A percentile compares a stretch with the other conserved stretches of the same genome.
These are phyloP conservation scores for Glycyrrhiza uralensis DNA, from an alignment of 306 rosid genomes.

Conservation along the genomic window DNA sequence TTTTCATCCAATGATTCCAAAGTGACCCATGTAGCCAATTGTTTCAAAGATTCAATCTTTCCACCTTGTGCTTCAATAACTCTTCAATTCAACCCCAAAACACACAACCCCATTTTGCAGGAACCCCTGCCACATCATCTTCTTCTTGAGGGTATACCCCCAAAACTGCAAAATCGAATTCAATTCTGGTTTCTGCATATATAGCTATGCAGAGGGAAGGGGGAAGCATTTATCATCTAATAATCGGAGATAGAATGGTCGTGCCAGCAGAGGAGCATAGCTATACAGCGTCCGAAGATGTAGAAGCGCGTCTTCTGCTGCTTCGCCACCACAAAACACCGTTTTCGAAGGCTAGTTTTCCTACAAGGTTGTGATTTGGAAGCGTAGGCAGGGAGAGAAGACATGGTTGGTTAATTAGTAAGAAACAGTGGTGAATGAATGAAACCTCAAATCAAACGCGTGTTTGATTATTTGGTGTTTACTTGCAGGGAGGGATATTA, in stretches of 20 bases:
- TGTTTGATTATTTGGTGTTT: background rate
- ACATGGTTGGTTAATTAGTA: background rate
- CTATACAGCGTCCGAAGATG: constrained; percentile 40
- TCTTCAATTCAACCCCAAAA: background rate
- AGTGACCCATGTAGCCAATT: background rate
- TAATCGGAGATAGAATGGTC: constrained; percentile 40
- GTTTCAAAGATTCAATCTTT: background rate
- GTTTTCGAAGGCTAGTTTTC: constrained; percentile 25
- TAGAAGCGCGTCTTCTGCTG: constrained; percentile 46
- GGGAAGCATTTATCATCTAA: background rate
- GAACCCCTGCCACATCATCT: background rate
- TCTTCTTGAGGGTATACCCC: too few relatives aligned
- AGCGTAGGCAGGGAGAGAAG: constrained; percentile 5
- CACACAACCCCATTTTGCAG: background rate
- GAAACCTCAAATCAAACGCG: background rate
- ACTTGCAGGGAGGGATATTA: too few relatives aligned
- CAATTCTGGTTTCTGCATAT: too few relatives aligned
- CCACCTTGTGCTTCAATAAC: background rate
- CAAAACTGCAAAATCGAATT: background rate
- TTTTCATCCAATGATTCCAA: too few relatives aligned
- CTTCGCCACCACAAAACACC: constrained; percentile 34
- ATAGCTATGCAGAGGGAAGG: too few relatives aligned
- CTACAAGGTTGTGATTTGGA: constrained; percentile 17
- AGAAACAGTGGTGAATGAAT: background rate
- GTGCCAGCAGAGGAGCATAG: constrained; percentile 57